Base-by-base conservation (phyloP, 495 filamentous ascomycete species). In the Trichocladium antarcticum region DNA sequence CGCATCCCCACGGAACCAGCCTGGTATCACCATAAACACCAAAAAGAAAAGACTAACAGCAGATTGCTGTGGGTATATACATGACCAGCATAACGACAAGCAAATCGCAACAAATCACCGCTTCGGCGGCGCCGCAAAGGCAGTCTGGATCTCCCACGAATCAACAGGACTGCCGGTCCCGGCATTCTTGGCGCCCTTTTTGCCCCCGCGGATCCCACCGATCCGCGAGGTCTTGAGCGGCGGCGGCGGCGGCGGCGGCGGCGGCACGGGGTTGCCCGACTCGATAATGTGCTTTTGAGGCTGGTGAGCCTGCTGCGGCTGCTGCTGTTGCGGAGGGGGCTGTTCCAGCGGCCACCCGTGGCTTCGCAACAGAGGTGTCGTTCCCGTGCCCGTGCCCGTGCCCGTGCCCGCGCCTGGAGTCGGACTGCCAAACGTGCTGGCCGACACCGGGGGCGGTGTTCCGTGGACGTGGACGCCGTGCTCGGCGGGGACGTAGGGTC, bases 401-500 rank as follows among this genome's bases (percentile, higher is more conserved):
- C n/a, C n/a, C n/a, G n/a, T n/a, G n/a, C n/a, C n/a, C n/a, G n/a
- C 59, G 0, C 53, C 63, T 0, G 65, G 62, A 1, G 49, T 57
- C 3, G 24, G 8, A 24, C 67, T 68, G 28, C 45, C 60, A 37
- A 55, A 56, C 14, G 45, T 54, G 58, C 21, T 57, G 54, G 50
- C 17, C 35, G 43, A 42, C 46, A 32, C 49, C 35, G 47, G 21
- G n/a, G 43, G 40, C 55, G 14, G 51, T 47, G 14, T 3, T 7
- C 20, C 17, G 24, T 44, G 40, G n/a, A 65, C 17, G 24, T 44
- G 40, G n/a, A 65, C 46, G 17, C 59, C 61, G 52, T 71, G 64
- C 27, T 70, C 69, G n/a, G 66, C 57, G 1, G 68, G 69, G 12
- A 65, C 59, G 42, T 72, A 72, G 5, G 61, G 60, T 3, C 56